phyloP scores from a whole-genome alignment of 2,329 filamentous ascomycete genomes.

The Colletotrichum noveboracense region DNA sequence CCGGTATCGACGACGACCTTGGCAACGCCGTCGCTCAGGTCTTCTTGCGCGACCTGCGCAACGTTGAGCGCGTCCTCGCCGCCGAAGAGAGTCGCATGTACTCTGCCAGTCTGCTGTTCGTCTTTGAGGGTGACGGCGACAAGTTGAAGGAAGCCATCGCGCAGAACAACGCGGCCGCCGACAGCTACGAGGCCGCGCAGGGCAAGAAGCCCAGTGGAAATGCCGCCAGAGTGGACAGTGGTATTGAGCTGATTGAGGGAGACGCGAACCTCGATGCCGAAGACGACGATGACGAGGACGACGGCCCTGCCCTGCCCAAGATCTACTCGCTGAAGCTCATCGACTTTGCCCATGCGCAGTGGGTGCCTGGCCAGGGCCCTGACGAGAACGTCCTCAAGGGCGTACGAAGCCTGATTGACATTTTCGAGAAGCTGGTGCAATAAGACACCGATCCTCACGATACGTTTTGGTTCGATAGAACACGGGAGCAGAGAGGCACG shows the following conservation, averaged over 20 bases:
- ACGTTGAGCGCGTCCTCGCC: constrained; percentile 58
- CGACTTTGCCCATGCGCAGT: constrained; percentile 93
- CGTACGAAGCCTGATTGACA: constrained; percentile 71
- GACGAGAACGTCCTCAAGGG: constrained; percentile 85
- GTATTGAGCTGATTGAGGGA: constrained; percentile 45
- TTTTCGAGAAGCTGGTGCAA: constrained; percentile 70
- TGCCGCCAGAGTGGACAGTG: constrained; percentile 58
- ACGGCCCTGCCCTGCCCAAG: constrained; percentile 58
- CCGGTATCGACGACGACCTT: constrained; percentile 64
- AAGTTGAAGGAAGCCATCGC: constrained; percentile 58
- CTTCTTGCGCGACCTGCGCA: constrained; percentile 58
- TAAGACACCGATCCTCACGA: neutral
- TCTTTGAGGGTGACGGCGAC: constrained; percentile 67
- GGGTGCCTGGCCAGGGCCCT: constrained; percentile 79
- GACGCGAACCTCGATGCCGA: constrained; percentile 24
- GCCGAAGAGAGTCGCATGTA: constrained; percentile 68
- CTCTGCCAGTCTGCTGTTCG: constrained; percentile 66
- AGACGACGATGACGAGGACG: constrained; percentile 33
- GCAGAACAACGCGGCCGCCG: constrained; percentile 58
- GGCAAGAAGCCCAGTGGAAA: constrained; percentile 28
- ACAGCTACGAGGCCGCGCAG: constrained; percentile 43
- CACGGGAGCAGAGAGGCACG: neutral
- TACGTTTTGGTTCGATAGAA: neutral
- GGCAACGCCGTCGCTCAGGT: constrained; percentile 59
- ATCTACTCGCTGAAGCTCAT: constrained; percentile 87